Conservation (phyloP, 306 rosid species). For the Hippophae gyantsensis region DNA sequence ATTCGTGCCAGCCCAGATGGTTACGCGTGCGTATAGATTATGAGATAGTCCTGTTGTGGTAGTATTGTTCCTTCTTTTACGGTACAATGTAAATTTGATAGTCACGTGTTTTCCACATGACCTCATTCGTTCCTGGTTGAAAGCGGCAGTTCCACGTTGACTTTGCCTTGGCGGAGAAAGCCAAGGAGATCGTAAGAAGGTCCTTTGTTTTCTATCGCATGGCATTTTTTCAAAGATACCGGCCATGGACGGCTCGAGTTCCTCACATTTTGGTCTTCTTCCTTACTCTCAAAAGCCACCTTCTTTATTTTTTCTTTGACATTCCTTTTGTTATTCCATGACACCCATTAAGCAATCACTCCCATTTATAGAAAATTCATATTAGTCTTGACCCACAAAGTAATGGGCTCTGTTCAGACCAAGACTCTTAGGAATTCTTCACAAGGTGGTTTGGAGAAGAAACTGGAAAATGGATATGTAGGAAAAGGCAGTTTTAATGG, state of each 20-base stretch:
- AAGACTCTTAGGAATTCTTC: slow-evolving; percentile 28
- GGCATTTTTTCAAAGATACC: slow-evolving; percentile 40
- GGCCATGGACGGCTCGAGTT: slow-evolving; percentile 58
- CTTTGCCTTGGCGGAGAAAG: slow-evolving; percentile 34
- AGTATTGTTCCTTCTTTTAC: not conserved
- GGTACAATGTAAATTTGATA: not conserved
- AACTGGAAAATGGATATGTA: slow-evolving; percentile 49
- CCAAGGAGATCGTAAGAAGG: slow-evolving; percentile 21
- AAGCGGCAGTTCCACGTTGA: not conserved
- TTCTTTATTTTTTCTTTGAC: slow-evolving; percentile 6
- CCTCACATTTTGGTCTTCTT: slow-evolving; percentile 12
- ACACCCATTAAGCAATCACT: not conserved
- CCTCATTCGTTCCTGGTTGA: not conserved
- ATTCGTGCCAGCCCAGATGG: too few relatives aligned
- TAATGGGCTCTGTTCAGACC: slow-evolving; percentile 71
- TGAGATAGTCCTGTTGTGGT: not conserved
- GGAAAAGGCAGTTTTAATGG: slow-evolving; percentile 22
- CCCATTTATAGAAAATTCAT: not conserved
- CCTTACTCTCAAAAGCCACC: not conserved
- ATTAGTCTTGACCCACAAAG: slow-evolving; percentile 4
- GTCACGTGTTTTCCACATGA: slow-evolving; percentile 2
- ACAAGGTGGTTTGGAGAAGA: slow-evolving; percentile 30
- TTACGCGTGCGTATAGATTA: too few relatives aligned
- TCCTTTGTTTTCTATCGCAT: slow-evolving; percentile 11
- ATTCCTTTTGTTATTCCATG: not conserved